Percentiles rank a stretch among this genome's conserved stretches.
These are phyloP conservation scores for Rhizopogon roseolus DNA, from an alignment of 768 basidiomycete genomes.

Conservation along the genomic window DNA sequence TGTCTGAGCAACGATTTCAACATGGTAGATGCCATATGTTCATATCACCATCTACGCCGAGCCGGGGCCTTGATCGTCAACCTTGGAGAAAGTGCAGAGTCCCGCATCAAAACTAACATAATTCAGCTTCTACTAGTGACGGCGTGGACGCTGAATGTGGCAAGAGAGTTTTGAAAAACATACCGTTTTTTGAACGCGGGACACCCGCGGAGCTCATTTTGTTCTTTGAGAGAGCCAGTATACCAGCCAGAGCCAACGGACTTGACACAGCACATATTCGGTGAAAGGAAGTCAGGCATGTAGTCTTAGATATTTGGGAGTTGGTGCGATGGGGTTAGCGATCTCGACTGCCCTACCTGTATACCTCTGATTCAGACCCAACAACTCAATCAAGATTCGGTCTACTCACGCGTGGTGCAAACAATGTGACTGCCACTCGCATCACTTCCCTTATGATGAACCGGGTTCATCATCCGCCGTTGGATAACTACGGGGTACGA, in stretches of 20 bases:
- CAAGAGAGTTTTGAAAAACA: neutral
- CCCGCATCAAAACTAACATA: neutral
- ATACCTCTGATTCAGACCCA: neutral
- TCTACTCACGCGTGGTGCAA: too few species aligned
- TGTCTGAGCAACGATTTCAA: neutral
- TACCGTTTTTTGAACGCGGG: neutral
- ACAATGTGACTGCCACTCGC: too few species aligned
- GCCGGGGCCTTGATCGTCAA: neutral
- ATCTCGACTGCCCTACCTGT: neutral
- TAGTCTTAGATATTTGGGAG: neutral
- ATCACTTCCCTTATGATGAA: too few species aligned
- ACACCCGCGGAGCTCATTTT: neutral
- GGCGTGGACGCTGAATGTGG: neutral
- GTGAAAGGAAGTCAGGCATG: neutral
- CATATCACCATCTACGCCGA: neutral
- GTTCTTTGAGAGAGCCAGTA: neutral
- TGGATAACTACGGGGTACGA: too few species aligned
- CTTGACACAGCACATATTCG: neutral
- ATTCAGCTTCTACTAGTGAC: neutral
- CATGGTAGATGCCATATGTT: neutral
- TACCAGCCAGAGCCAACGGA: neutral
- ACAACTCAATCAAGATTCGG: neutral
- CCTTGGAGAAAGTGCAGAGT: neutral
- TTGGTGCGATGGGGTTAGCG: neutral
- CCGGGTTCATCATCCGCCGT: too few species aligned